phyloP scores from a whole-genome alignment of 331 rosid species.

The Pyrus hybrid region DNA sequence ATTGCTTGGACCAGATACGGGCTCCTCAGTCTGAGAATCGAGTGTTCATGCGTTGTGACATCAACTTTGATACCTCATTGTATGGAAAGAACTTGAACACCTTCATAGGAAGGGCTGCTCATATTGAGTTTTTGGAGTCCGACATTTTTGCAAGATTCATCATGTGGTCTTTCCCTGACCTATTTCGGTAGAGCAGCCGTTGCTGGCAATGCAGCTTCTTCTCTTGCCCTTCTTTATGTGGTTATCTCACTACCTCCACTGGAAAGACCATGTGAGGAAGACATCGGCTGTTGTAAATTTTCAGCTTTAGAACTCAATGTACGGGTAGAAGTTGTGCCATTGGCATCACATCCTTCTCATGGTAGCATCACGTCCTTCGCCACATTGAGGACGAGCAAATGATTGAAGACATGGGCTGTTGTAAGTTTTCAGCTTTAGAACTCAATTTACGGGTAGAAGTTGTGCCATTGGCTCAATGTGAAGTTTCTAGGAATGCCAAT shows the following conservation, averaged over 20 bases:
- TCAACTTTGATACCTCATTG: constrained; percentile 69
- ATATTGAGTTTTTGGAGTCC: constrained; percentile 82
- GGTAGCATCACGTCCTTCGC: neutral
- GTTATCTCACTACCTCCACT: neutral
- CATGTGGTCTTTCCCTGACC: constrained; percentile 90
- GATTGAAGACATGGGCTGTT: constrained; percentile 8
- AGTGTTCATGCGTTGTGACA: constrained; percentile 88
- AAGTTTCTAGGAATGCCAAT: neutral
- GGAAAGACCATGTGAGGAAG: neutral
- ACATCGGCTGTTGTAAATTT: neutral
- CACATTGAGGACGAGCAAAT: neutral
- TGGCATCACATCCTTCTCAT: too few species aligned
- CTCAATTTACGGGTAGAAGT: constrained; percentile 7
- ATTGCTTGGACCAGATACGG: constrained; percentile 83
- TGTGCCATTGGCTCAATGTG: constrained; percentile 10
- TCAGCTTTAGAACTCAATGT: too few species aligned
- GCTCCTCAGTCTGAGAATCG: constrained; percentile 43
- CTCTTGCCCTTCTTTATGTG: neutral
- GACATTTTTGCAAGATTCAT: constrained; percentile 71
- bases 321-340: too few species aligned
- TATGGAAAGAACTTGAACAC: constrained; percentile 88
- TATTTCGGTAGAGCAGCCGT: constrained; percentile 39
- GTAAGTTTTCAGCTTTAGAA: constrained; percentile 20
- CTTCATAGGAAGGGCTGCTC: constrained; percentile 86
- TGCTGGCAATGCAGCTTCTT: constrained; percentile 17